These are phyloP conservation scores for Novakomyces olei DNA, from an alignment of 805 yeast genomes.

Conservation along the genomic window DNA sequence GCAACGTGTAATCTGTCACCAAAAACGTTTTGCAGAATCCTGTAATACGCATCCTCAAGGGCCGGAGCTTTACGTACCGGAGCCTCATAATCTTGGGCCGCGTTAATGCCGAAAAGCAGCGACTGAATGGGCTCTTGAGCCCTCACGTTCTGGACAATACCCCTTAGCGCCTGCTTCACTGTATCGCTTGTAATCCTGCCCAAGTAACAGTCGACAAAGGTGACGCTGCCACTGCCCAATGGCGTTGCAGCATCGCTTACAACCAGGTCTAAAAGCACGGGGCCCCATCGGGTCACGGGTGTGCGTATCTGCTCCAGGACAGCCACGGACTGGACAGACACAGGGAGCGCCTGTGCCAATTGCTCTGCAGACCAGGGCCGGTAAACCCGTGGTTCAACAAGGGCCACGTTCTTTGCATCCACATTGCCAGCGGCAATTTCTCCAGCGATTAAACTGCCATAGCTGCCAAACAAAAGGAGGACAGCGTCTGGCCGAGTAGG, in stretches of 20 bases:
- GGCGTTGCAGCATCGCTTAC: slow-evolving; percentile 21
- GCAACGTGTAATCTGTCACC: slow-evolving; percentile 32
- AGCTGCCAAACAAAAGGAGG: slow-evolving; percentile 42
- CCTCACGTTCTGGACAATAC: slow-evolving; percentile 30
- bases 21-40: slow-evolving; percentile 50
- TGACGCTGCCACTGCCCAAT: slow-evolving; percentile 8
- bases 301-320: slow-evolving; percentile 43
- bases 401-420: slow-evolving; percentile 19
- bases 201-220: slow-evolving; percentile 36
- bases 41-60: slow-evolving; percentile 56
- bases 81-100: slow-evolving; percentile 12
- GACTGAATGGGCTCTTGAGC: slow-evolving; percentile 38
- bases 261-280: slow-evolving; percentile 56
- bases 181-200: slow-evolving; percentile 22
- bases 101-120: slow-evolving; percentile 30
- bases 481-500: slow-evolving; percentile 25
- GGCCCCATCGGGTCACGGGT: slow-evolving; percentile 30
- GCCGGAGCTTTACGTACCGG: slow-evolving; percentile 11
- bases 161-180: slow-evolving; percentile 22
- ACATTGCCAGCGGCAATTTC: slow-evolving; percentile 14
- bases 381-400: slow-evolving; percentile 40
- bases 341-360: slow-evolving; percentile 31
- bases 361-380: slow-evolving; percentile 47
- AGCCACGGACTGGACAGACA: slow-evolving; percentile 31
- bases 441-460: slow-evolving; percentile 19